phyloP scores from a whole-genome alignment of 2,329 filamentous ascomycete genomes.

The Fusarium sp. region DNA sequence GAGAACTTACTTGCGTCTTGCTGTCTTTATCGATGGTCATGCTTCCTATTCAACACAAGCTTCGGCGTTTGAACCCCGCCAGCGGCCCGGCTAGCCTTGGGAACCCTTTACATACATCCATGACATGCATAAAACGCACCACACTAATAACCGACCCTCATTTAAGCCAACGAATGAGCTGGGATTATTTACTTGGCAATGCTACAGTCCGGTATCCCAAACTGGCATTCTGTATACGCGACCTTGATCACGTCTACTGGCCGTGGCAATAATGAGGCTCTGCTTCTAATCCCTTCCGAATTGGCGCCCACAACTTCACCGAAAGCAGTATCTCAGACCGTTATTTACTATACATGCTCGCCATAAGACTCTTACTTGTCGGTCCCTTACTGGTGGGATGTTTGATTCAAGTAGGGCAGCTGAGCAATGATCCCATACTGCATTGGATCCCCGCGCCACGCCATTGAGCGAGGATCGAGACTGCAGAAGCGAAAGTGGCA shows the following conservation, averaged over 20 bases:
- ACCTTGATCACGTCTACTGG: constrained; percentile 12
- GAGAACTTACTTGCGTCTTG: constrained; percentile 26
- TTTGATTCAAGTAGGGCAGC: constrained; percentile 14
- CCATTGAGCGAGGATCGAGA: constrained; percentile 20
- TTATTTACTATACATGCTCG: constrained; percentile 23
- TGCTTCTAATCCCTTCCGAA: constrained; percentile 20
- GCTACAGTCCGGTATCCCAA: constrained; percentile 12
- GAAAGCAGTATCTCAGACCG: constrained; percentile 15
- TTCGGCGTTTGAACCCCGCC: constrained; percentile 34
- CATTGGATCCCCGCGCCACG: constrained; percentile 5
- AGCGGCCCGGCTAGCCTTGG: constrained; percentile 38
- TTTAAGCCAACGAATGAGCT: constrained; percentile 23
- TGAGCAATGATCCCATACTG: constrained; percentile 12
- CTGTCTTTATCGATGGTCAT: constrained; percentile 39
- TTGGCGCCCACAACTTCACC: constrained; percentile 14
- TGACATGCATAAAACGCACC: constrained; percentile 34
- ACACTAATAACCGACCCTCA: constrained; percentile 23
- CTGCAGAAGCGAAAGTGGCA: constrained; percentile 21
- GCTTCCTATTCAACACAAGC: constrained; percentile 29
- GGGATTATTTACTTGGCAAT: constrained; percentile 30
- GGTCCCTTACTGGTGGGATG: constrained; percentile 34
- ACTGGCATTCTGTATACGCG: constrained; percentile 20
- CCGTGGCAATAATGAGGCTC: constrained; percentile 32
- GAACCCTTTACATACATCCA: constrained; percentile 20
- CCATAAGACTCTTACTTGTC: constrained; percentile 32